phyloP scores from a whole-genome alignment of 2,329 filamentous ascomycete species.

The Thelonectria blattea region DNA sequence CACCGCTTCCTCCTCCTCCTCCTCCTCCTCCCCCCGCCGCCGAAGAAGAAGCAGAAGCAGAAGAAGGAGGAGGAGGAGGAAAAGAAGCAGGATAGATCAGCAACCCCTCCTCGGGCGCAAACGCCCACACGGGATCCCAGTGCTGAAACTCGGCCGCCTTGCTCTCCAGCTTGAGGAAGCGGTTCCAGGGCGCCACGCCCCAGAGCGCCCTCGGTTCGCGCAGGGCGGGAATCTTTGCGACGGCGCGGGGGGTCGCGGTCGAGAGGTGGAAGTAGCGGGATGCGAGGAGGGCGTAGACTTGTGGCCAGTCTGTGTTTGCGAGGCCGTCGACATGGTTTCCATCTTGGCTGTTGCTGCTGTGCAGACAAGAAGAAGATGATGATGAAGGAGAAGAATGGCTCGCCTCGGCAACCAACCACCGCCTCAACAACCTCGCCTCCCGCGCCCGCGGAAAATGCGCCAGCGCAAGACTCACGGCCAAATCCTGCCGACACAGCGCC shows the following conservation, averaged over 20 bases:
- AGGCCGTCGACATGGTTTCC: constrained; percentile 15
- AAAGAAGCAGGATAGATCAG: constrained; percentile 55
- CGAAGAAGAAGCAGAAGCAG: no score
- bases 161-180: constrained; percentile 50
- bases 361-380: no score
- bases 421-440: constrained; percentile 54
- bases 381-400: no score
- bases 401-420: constrained; percentile 11
- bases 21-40: no score
- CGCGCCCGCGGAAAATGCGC: constrained; percentile 58
- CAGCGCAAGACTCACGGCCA: constrained; percentile 55
- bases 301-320: constrained; percentile 45
- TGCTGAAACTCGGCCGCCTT: constrained; percentile 52
- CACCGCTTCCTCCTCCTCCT: neutral
- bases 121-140: constrained; percentile 60
- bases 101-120: constrained; percentile 57
- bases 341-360: neutral
- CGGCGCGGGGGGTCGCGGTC: constrained; percentile 51
- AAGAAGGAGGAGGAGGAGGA: no score
- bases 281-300: constrained; percentile 56
- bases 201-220: constrained; percentile 35
- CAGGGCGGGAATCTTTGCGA: constrained; percentile 25
- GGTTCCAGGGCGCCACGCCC: constrained; percentile 53
- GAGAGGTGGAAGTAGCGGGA: constrained; percentile 61
- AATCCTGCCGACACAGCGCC: constrained; percentile 55